These are phyloP conservation scores for Lepidium sativum DNA, from an alignment of 345 rosid species.

Conservation along the genomic window DNA sequence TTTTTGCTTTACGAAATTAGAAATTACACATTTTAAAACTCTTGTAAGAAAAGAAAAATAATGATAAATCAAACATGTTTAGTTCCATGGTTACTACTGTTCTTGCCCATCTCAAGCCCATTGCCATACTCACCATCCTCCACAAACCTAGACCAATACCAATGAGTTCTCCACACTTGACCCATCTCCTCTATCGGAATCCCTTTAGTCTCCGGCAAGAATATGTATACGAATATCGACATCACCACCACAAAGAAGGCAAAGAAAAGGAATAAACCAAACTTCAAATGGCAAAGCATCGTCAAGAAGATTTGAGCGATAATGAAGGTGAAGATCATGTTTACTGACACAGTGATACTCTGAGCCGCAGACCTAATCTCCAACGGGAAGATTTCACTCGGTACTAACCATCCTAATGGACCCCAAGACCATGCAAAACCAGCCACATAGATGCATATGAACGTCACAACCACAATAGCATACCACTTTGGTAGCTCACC, in stretches of 20 bases:
- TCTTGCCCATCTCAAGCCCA: slow-evolving; percentile 26
- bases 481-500: slow-evolving; percentile 30
- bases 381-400: slow-evolving; percentile 32
- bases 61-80: slow-evolving; percentile 18
- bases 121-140: slow-evolving; percentile 28
- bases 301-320: slow-evolving; percentile 30
- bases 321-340: slow-evolving; percentile 34
- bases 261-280: slow-evolving; percentile 27
- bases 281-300: slow-evolving; percentile 31
- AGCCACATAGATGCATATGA: slow-evolving; percentile 33
- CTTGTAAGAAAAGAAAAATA: not conserved
- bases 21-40: not conserved
- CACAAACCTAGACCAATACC: slow-evolving; percentile 33
- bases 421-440: slow-evolving; percentile 39
- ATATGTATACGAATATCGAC: slow-evolving; percentile 26
- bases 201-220: slow-evolving; percentile 32
- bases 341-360: slow-evolving; percentile 30
- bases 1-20: slow-evolving; percentile 9
- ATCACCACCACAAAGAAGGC: slow-evolving; percentile 30
- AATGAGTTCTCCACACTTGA: slow-evolving; percentile 33
- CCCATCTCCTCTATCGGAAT: slow-evolving; percentile 36
- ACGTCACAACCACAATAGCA: slow-evolving; percentile 28
- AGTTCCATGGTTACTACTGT: slow-evolving; percentile 16
- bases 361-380: slow-evolving; percentile 35
- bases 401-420: slow-evolving; percentile 34